Evolutionary conservation across 164 flowering plant species (phyloP), one percentile per base, ranked within the genome.

Genomic region (Taxillus chinensis): DNA sequence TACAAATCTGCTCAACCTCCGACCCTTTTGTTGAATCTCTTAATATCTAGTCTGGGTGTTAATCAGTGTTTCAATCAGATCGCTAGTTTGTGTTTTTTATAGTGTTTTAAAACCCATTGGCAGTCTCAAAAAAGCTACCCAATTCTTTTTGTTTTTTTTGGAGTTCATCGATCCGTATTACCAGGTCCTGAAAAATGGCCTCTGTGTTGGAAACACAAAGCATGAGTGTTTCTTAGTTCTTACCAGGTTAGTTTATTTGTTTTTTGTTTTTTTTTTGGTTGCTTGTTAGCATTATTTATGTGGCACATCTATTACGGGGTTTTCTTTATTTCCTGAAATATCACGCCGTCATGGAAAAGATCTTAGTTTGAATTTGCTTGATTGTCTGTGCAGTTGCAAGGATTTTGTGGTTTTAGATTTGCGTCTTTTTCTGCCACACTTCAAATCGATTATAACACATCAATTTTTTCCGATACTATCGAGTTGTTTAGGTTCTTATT

Each of bases 191-290:
- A 27, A 27, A 27, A 27, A 27, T 27, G 27, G 27, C 27, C 27
- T 27, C 27, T 27, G 27, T 2, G 27, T 27, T 27, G 27, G 27
- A 27, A 27, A 27, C 71, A 67, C 63, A 76, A 46, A 51, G 59
- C 17, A 40, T 55, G 43, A 54, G 60, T 14, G 9, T 48, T 45
- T 59, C 67, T 45, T 61, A 11, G 27, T 27, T 27, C 27, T 27
- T 27, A 70, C 61, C 71, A 79, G 80, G 73, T 52, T 69, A 76
- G 71, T 73, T 72, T 63, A 54, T 61, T 57, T 53, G 55, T 55
- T 70, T 60, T n/a, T n/a, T n/a, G n/a, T n/a, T n/a, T n/a, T n/a
- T n/a, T 41, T 41, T 45, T 45, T 51, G 27, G 41, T 39, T 17
- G 64, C 37, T 41, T 10, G 27, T 15, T 66, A 9, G 27, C 27